These are phyloP conservation scores for Wallemia ichthyophaga DNA, from an alignment of 1,284 basidiomycete species.

Conservation along the genomic window DNA sequence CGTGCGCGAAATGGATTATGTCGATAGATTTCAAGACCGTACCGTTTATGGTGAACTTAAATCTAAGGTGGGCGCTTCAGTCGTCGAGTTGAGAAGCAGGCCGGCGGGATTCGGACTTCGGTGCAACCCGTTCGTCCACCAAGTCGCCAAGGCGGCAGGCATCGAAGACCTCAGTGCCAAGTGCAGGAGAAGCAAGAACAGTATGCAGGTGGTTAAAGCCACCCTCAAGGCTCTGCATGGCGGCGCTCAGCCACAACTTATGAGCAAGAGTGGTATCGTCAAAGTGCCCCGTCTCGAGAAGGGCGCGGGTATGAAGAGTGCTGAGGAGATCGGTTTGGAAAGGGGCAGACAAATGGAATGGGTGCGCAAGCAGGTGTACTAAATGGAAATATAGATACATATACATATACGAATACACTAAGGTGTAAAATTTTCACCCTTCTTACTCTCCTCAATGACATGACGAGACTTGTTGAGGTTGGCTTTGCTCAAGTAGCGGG, in stretches of 20 bases:
- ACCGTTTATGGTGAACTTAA: slow-evolving; percentile 16
- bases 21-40: slow-evolving; percentile 13
- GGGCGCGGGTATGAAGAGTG: slow-evolving; percentile 10
- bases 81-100: slow-evolving; percentile 15
- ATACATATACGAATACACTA: too few species aligned
- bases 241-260: slow-evolving; percentile 8
- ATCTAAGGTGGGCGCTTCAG: slow-evolving; percentile 16
- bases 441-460: too few species aligned
- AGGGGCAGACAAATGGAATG: slow-evolving; percentile 8
- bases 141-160: slow-evolving; percentile 17
- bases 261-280: slow-evolving; percentile 7
- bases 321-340: slow-evolving; percentile 9
- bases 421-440: too few species aligned
- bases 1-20: slow-evolving; percentile 17
- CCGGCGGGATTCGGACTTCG: slow-evolving; percentile 17
- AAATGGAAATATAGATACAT: too few species aligned
- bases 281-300: slow-evolving; percentile 10
- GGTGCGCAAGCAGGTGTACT: not conserved
- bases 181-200: slow-evolving; percentile 17
- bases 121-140: slow-evolving; percentile 16
- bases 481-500: not conserved
- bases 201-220: slow-evolving; percentile 16
- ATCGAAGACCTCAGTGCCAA: slow-evolving; percentile 17
- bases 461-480: not conserved
- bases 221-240: slow-evolving; percentile 10